Evolutionary conservation across 2,329 filamentous ascomycete genomes (phyloP).

Genomic region (Alternaria sp.): DNA sequence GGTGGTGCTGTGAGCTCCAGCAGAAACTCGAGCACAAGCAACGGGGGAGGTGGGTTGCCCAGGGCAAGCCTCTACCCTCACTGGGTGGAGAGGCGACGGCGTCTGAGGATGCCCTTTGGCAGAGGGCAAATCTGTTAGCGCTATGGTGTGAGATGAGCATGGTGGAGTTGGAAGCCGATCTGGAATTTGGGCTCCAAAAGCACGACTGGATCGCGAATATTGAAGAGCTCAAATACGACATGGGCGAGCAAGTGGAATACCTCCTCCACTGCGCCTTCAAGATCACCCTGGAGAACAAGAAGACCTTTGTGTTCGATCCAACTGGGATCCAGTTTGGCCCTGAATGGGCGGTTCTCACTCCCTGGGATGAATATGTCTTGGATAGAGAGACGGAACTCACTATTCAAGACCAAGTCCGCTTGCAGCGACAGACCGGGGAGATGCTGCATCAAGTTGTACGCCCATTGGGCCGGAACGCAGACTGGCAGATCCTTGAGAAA

Average conservation of each 20-base stretch:
- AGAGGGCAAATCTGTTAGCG: neutral
- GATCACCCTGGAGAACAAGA: neutral
- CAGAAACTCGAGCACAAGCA: neutral
- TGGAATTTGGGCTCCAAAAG: neutral
- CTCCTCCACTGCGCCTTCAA: slow-evolving; percentile 9
- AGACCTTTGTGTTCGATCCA: slow-evolving; percentile 17
- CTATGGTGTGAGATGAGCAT: neutral
- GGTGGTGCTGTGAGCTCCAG: neutral
- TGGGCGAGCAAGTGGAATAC: neutral
- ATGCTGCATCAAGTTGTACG: neutral
- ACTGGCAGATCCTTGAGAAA: neutral
- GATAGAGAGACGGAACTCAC: neutral
- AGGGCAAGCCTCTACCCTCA: neutral
- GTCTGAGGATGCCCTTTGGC: neutral
- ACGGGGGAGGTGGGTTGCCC: neutral
- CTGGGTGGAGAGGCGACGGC: neutral
- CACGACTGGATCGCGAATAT: neutral
- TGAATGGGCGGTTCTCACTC: slow-evolving; percentile 17
- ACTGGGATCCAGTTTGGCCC: slow-evolving; percentile 24
- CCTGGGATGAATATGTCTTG: neutral
- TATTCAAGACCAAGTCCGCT: neutral
- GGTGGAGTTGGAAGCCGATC: neutral
- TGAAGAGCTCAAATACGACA: slow-evolving; percentile 1
- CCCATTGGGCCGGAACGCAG: neutral
- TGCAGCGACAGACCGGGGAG: neutral